Percentiles rank a stretch among this genome's conserved stretches.
phyloP scores from a whole-genome alignment of 345 rosid genomes.

The Populus davidiana region DNA sequence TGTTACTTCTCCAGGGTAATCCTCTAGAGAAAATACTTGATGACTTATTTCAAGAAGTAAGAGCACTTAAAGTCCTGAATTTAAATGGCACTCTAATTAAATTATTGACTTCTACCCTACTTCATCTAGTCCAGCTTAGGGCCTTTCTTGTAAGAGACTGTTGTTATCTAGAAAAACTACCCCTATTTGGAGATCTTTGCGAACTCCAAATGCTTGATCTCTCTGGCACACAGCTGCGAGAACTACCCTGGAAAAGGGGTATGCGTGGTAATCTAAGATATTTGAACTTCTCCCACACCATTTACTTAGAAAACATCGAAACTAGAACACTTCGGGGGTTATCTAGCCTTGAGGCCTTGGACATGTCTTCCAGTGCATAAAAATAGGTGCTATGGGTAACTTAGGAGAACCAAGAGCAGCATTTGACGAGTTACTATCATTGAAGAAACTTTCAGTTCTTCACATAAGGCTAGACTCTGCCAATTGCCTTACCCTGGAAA shows the following conservation, averaged over 20 bases:
- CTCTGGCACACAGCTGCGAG: constrained; percentile 28
- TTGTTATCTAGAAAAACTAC: constrained; percentile 28
- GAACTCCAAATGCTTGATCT: constrained; percentile 44
- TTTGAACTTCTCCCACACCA: constrained; percentile 39
- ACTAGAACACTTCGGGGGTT: too few species aligned
- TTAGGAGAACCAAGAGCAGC: constrained; percentile 20
- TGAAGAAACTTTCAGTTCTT: too few species aligned
- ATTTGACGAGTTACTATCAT: too few species aligned
- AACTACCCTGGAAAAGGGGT: constrained; percentile 35
- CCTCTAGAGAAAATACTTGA: constrained; percentile 21
- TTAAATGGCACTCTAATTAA: constrained; percentile 31
- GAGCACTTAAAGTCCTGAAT: constrained; percentile 34
- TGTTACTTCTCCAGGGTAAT: constrained; percentile 40
- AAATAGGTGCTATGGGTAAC: constrained; percentile 20
- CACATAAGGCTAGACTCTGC: too few species aligned
- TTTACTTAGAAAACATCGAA: too few species aligned
- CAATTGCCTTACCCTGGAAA: too few species aligned
- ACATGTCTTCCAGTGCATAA: constrained; percentile 43
- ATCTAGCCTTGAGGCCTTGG: too few species aligned
- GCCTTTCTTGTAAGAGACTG: constrained; percentile 39
- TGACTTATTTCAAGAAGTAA: constrained; percentile 27
- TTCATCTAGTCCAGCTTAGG: constrained; percentile 24
- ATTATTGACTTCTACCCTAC: constrained; percentile 31
- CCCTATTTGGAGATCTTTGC: constrained; percentile 28
- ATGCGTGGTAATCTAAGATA: constrained; percentile 25